A percentile compares a stretch with the other conserved stretches of the same genome.
phyloP scores from a whole-genome alignment of 306 rosid species.

The Cyclanthera cordifolia region DNA sequence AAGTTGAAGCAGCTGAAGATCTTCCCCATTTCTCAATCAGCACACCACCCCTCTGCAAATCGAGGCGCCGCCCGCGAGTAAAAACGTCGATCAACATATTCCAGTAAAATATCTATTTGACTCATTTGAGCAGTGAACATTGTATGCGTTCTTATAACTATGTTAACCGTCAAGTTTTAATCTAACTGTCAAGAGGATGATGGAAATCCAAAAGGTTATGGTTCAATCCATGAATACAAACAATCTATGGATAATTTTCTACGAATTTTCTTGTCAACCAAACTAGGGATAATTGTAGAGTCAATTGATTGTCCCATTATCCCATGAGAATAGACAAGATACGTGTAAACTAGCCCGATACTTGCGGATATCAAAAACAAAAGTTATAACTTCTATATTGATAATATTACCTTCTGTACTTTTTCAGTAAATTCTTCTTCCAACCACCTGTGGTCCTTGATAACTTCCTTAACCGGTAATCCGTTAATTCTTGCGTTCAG shows the following conservation, averaged over 20 bases:
- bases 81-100: neutral
- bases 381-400: neutral
- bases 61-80: neutral
- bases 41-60: conserved; percentile 78
- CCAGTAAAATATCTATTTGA: neutral
- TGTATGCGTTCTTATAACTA: no score
- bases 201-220: no score
- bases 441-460: conserved; percentile 81
- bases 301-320: no score
- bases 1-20: conserved; percentile 97
- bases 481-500: conserved; percentile 82
- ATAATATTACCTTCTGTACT: conserved; percentile 64
- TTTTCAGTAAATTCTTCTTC: conserved; percentile 79
- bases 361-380: no score
- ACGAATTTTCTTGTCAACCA: no score
- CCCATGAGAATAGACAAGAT: no score
- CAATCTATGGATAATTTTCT: no score
- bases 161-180: no score
- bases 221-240: no score
- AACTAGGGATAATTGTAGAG: no score
- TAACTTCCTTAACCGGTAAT: conserved; percentile 69
- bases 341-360: no score
- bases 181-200: no score
- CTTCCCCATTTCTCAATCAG: conserved; percentile 95
- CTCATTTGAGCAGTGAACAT: neutral